phyloP scores from a whole-genome alignment of 2,329 filamentous ascomycete species.

The Phialophora macrospora region DNA sequence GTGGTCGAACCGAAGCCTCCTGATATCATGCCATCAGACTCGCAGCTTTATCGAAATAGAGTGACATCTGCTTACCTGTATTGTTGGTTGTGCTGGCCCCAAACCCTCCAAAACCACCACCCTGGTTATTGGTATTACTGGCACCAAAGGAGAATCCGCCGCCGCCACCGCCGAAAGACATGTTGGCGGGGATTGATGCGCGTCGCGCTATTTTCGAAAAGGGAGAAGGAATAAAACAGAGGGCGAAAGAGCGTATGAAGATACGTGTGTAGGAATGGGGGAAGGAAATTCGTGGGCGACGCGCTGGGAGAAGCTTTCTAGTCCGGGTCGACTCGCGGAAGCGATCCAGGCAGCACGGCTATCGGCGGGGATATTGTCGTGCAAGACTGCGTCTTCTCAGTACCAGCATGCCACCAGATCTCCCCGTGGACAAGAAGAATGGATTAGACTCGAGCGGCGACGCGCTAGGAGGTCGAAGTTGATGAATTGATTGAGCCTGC shows the following conservation, averaged over 20 bases:
- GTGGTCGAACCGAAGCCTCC: constrained; percentile 37
- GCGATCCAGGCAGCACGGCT: constrained; percentile 23
- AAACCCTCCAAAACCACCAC: constrained; percentile 37
- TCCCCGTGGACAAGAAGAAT: constrained; percentile 14
- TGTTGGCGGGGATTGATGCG: constrained; percentile 35
- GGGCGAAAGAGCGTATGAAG: constrained; percentile 19
- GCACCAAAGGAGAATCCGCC: constrained; percentile 34
- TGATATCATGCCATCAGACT: constrained; percentile 22
- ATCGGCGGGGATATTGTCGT: constrained; percentile 10
- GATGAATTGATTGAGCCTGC: not conserved
- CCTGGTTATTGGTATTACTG: constrained; percentile 34
- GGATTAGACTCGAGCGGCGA: constrained; percentile 7
- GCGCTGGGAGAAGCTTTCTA: constrained; percentile 20
- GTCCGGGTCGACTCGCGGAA: constrained; percentile 3
- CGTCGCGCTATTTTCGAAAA: constrained; percentile 36
- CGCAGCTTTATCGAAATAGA: constrained; percentile 4
- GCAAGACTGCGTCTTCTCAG: constrained; percentile 12
- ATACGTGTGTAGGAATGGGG: constrained; percentile 16
- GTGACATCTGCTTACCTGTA: constrained; percentile 28
- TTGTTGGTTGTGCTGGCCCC: constrained; percentile 36
- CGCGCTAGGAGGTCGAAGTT: not conserved
- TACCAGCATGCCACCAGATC: constrained; percentile 16
- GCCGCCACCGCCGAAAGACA: constrained; percentile 38
- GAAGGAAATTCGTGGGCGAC: constrained; percentile 27
- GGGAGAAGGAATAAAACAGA: constrained; percentile 1